Evolutionary conservation across 148 eudicot genomes (phyloP).

Genomic region (Chenopodium quinoa): DNA sequence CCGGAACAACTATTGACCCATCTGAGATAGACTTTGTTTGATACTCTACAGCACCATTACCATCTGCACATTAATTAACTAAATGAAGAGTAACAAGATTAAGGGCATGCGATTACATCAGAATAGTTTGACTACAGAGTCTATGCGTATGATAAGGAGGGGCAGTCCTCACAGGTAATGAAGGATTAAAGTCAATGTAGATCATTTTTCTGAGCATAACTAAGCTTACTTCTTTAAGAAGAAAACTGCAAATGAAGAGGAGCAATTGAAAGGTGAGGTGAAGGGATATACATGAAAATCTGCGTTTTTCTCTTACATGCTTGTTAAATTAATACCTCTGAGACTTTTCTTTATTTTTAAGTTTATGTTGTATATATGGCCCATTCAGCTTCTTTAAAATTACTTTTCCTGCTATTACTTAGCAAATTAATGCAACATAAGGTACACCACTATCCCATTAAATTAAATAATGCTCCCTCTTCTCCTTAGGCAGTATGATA

Average conservation of each 20-base stretch:
- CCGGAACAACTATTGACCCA: slow-evolving; percentile 33
- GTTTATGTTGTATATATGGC: too few relatives aligned
- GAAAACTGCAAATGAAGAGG: background rate
- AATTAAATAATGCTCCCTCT: background rate
- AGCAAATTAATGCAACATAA: too few relatives aligned
- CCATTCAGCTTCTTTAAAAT: too few relatives aligned
- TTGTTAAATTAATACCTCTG: too few relatives aligned
- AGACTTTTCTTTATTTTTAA: too few relatives aligned
- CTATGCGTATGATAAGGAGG: background rate
- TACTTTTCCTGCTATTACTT: too few relatives aligned
- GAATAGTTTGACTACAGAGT: background rate
- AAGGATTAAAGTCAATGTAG: background rate
- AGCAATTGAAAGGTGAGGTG: background rate
- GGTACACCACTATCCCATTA: too few relatives aligned
- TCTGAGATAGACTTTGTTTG: slow-evolving; percentile 33
- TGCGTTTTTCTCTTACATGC: too few relatives aligned
- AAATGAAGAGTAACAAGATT: background rate
- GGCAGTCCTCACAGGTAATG: background rate
- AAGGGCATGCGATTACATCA: background rate
- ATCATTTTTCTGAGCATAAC: background rate
- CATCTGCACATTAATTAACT: slow-evolving; percentile 31
- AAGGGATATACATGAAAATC: too few relatives aligned
- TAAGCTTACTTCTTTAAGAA: background rate
- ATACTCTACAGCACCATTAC: slow-evolving; percentile 26
- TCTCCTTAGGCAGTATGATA: background rate